phyloP scores from a whole-genome alignment of 169 alveolate species.

The Plasmodium yoelii region DNA sequence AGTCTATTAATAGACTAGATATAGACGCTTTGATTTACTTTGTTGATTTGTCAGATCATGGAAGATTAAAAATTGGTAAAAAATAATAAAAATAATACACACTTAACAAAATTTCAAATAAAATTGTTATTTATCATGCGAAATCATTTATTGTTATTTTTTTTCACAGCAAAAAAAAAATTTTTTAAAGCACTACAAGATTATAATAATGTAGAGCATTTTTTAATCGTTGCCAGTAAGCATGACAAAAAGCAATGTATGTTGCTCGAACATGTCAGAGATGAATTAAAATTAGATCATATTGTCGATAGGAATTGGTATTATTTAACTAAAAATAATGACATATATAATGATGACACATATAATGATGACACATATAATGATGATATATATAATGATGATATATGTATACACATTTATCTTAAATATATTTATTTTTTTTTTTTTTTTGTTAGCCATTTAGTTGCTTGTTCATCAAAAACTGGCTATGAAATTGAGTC shows the following conservation, averaged over 20 bases:
- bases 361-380: too few species aligned
- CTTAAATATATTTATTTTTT: background rate
- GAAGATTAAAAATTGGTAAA: slow-evolving; percentile 67
- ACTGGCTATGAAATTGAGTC: slow-evolving; percentile 58
- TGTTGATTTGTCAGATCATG: slow-evolving; percentile 61
- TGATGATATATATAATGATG: too few species aligned
- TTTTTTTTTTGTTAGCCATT: slow-evolving; percentile 3
- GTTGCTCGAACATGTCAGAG: slow-evolving; percentile 39
- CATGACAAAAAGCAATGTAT: slow-evolving; percentile 52
- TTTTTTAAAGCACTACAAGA: slow-evolving; percentile 52
- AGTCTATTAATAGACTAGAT: slow-evolving; percentile 56
- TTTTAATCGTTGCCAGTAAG: slow-evolving; percentile 46
- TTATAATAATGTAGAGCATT: slow-evolving; percentile 25
- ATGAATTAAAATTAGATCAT: slow-evolving; percentile 48
- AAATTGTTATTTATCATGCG: background rate
- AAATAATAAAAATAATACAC: background rate
- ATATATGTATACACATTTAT: background rate
- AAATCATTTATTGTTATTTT: background rate
- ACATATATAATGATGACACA: too few species aligned
- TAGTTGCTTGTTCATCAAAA: slow-evolving; percentile 68
- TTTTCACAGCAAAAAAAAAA: slow-evolving; percentile 32
- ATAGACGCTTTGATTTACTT: slow-evolving; percentile 66
- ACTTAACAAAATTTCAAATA: background rate
- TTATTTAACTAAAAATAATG: background rate
- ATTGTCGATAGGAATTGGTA: slow-evolving; percentile 73